These are phyloP conservation scores for Irpex rosettiformis DNA, from an alignment of 1,284 basidiomycete genomes.

Conservation along the genomic window DNA sequence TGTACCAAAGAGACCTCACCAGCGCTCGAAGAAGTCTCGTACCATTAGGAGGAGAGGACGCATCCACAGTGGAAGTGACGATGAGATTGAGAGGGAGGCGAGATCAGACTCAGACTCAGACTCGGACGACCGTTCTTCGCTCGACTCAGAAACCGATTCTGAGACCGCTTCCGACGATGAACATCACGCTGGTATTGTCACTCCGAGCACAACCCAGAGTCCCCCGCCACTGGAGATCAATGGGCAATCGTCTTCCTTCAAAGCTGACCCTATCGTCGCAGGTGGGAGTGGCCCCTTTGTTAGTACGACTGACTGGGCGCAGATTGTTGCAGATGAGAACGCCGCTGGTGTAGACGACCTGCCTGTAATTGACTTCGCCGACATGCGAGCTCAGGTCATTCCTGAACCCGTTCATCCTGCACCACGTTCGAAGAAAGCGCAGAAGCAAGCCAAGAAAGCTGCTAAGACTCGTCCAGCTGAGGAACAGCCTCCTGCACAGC, in stretches of 20 bases:
- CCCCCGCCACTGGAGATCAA: constrained; percentile 39
- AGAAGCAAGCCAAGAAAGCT: constrained; percentile 24
- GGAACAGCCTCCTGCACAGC: constrained; percentile 2
- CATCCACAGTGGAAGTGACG: constrained; percentile 62
- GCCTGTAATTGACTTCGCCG: constrained; percentile 77
- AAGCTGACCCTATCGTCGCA: constrained; percentile 25
- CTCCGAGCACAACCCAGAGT: constrained; percentile 62
- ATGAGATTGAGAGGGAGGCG: constrained; percentile 67
- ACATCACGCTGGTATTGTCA: constrained; percentile 47
- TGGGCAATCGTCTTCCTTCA: constrained; percentile 28
- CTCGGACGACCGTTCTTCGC: constrained; percentile 55
- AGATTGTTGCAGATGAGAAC: constrained; percentile 76
- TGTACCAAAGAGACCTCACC: neutral
- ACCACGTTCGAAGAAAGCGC: constrained; percentile 23
- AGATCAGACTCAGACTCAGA: constrained; percentile 69
- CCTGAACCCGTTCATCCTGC: constrained; percentile 21
- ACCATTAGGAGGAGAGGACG: constrained; percentile 48
- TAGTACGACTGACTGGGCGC: constrained; percentile 64
- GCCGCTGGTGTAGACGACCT: constrained; percentile 54
- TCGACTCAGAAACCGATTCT: constrained; percentile 61
- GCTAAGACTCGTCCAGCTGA: constrained; percentile 11
- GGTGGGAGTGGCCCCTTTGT: constrained; percentile 49
- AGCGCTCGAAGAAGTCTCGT: constrained; percentile 36
- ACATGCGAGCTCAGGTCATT: constrained; percentile 40
- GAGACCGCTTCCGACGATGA: constrained; percentile 61